Base-by-base conservation (phyloP, 1,139 yeast species). In the Saccharomyces hybrid region DNA sequence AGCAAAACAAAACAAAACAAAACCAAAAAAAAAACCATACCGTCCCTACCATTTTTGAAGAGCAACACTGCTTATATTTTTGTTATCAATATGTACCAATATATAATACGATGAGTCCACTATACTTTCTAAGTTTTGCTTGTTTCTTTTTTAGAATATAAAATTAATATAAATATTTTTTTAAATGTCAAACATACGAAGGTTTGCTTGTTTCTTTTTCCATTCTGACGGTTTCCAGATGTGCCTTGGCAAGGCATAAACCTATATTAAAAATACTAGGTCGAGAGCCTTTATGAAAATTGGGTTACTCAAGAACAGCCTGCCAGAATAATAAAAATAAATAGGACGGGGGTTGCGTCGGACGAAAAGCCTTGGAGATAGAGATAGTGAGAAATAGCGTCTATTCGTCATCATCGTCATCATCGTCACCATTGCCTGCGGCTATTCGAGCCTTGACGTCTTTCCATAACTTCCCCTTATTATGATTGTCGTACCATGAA, bases 391-490 rank as follows among this genome's bases (percentile, higher is more conserved):
- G 6, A 19, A 6, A 19, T 6, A 34, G 34, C 5, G 9, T 28
- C 29, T n/a, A 29, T 26, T 53, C 53, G 14, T 56, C 54, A 19
- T 54, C 58, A 54, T 78, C 81, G 59, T 81, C 84, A 55, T 81
- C 86, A 42, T 77, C 84, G 5, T 72, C 81, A 21, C 77, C 86
- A 32, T 74, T 86, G 58, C 76, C 86, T 63, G 78, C 82, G 62
- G 75, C 86, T 57, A 82, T 80, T 65, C 78, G 80, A 63, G 77
- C 77, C 77, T 87, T 88, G 72, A 93, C 88, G 69, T 93, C 98
- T 72, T 87, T 84, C 99, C 99, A 93, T 78, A 90, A 89, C 79
- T 93, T 93, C 68, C 98, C 99, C 72, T 79, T 80, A 84, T 93
- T 93, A 78, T 86, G 88, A 74, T 76, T 76, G 73, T 88, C 96